Evolutionary conservation across 768 basidiomycete genomes (phyloP).

Genomic region (Hygrophorus russula): DNA sequence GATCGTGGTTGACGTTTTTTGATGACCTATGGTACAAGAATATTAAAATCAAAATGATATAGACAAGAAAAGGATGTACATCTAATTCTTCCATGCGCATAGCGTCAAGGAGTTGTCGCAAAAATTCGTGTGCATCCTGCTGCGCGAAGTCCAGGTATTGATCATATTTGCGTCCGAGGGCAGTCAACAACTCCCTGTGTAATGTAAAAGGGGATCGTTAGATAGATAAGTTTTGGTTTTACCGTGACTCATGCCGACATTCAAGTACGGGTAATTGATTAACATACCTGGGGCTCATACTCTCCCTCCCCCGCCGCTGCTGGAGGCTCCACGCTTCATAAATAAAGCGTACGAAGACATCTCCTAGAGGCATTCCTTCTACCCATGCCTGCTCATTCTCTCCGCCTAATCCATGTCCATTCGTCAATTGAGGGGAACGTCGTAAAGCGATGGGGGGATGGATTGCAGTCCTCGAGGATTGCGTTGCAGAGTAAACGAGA

Average conservation of each 20-base stretch:
- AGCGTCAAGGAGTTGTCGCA: conserved; percentile 81
- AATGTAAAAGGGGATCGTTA: not conserved
- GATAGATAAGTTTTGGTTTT: not conserved
- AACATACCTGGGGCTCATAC: conserved; percentile 53
- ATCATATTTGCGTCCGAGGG: conserved; percentile 77
- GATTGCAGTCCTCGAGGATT: conserved; percentile 30
- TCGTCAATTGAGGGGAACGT: conserved; percentile 59
- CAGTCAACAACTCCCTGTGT: conserved; percentile 51
- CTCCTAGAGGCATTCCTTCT: conserved; percentile 58
- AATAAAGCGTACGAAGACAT: conserved; percentile 52
- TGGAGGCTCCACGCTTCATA: conserved; percentile 56
- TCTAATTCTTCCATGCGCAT: conserved; percentile 95
- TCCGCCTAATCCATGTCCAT: conserved; percentile 48
- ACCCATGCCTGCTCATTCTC: conserved; percentile 40
- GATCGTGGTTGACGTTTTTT: conserved; percentile 50
- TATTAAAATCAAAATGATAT: not conserved
- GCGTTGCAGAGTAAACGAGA: conserved; percentile 42
- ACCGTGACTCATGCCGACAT: not conserved
- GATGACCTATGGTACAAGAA: conserved; percentile 45
- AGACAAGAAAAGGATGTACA: conserved; percentile 28
- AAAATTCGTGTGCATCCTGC: conserved; percentile 92
- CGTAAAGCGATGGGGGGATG: conserved; percentile 25
- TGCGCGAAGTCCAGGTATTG: conserved; percentile 94
- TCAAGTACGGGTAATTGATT: not conserved
- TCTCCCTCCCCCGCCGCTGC: conserved; percentile 34